Base-by-base conservation (phyloP, 306 rosid species). In the Lablab purpureus region DNA sequence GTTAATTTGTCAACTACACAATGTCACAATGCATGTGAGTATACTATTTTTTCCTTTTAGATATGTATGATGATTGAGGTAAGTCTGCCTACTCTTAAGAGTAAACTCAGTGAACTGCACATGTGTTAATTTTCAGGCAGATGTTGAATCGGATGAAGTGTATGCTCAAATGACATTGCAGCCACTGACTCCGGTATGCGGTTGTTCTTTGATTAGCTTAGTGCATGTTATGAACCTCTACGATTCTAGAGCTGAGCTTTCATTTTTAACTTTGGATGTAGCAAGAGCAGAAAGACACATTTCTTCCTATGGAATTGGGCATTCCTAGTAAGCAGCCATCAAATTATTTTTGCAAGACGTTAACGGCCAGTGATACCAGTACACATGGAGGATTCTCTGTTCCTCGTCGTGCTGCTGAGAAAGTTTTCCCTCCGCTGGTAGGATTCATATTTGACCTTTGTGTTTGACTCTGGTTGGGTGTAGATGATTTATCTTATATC, bases 381-480 rank as follows among this genome's bases (percentile, higher is more conserved):
- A 93, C 98, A 10, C 98, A 93, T 79, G 98, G 97, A 79, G 98
- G 98, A 67, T 93, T 93, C 87, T 93, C 98, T 59, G 98, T 93
- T 86, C 98, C 98, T 75, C 98, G 98, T 45, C 98, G 98, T 37
- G 97, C 97, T 3, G 98, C 98, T 4, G 98, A 93, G 86, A 93
- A 91, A 91, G 97, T 93, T 80, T 93, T 91, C 74, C 98, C 98
- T 78, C 98, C 98, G 0, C 80, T 93, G 92, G 98, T 91, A 90
- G 18, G 32, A 59, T 80, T 56, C 58, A 17, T 64, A 12, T 32
- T 52, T 78, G 74, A 21, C 71, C 63, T 46, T 80, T 37, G 68
- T 78, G 45, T 51, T 73, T 78, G 54, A 45, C 25, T 73, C 21
- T 79, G 15, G 54, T 23, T 66, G 37, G 71, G 67, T 75, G 36